These are phyloP conservation scores for Dendrocalamus sinicus DNA, from an alignment of 176 grass and related monocot species.

Conservation along the genomic window DNA sequence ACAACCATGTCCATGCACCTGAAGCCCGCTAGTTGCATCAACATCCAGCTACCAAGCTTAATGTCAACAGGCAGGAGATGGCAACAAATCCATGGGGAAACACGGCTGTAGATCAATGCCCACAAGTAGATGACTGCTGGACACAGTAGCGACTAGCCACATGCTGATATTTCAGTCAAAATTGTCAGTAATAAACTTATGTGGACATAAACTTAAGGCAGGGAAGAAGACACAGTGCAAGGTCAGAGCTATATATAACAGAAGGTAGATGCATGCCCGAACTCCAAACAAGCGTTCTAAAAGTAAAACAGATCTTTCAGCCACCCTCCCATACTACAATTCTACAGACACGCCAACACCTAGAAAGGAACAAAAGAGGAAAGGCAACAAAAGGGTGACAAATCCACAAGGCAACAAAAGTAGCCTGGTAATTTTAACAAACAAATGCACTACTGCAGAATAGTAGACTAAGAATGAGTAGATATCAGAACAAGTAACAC, in stretches of 20 bases:
- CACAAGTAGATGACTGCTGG: conserved; percentile 16
- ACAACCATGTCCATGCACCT: conserved; percentile 21
- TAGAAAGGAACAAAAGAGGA: conserved; percentile 4
- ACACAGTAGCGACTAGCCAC: background rate
- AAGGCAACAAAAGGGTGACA: background rate
- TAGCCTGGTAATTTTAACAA: background rate
- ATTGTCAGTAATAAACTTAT: conserved; percentile 37
- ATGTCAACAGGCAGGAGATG: background rate
- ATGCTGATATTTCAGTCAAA: conserved; percentile 12
- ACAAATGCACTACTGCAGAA: conserved; percentile 20
- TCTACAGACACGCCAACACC: background rate
- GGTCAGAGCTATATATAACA: conserved; percentile 27
- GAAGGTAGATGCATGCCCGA: conserved; percentile 15
- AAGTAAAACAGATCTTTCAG: background rate
- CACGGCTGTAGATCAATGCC: conserved; percentile 4
- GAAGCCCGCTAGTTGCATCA: background rate
- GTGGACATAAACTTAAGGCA: background rate
- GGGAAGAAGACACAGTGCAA: background rate
- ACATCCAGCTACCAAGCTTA: conserved; percentile 9
- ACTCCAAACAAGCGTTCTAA: background rate
- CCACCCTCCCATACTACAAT: background rate
- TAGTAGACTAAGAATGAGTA: conserved; percentile 3
- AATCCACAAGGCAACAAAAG: background rate
- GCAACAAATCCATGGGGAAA: conserved; percentile 25
- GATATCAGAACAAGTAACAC: conserved; percentile 32